Percentiles rank a stretch among this genome's conserved stretches.
phyloP scores from a whole-genome alignment of 148 eudicot species.

The Salicornia ramosissima region DNA sequence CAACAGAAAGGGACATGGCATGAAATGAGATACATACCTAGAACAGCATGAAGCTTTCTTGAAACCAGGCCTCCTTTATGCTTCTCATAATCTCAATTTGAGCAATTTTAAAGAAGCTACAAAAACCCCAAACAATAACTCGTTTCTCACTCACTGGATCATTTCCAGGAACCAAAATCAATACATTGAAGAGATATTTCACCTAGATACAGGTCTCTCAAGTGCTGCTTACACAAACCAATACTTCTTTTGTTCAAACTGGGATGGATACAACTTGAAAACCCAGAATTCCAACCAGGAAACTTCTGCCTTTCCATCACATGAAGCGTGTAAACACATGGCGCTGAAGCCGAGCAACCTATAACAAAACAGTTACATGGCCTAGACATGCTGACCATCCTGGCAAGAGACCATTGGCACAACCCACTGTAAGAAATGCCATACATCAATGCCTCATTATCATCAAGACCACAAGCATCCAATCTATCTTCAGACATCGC shows the following conservation, averaged over 20 bases:
- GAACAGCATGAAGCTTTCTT: background rate
- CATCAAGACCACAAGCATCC: slow-evolving; percentile 22
- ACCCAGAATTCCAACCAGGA: slow-evolving; percentile 94
- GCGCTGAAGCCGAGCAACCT: slow-evolving; percentile 59
- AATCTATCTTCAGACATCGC: slow-evolving; percentile 33
- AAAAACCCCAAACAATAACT: background rate
- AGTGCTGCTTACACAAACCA: slow-evolving; percentile 70
- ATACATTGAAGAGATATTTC: slow-evolving; percentile 73
- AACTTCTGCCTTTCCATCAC: slow-evolving; percentile 88
- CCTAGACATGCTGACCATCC: slow-evolving; percentile 60
- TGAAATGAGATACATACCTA: slow-evolving; percentile 7
- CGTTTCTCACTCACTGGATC: background rate
- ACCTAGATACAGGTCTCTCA: slow-evolving; percentile 73
- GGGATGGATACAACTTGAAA: slow-evolving; percentile 76
- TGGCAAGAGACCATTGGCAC: slow-evolving; percentile 63
- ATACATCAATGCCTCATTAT: slow-evolving; percentile 49
- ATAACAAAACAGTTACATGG: slow-evolving; percentile 75
- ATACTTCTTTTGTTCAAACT: slow-evolving; percentile 73
- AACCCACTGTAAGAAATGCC: slow-evolving; percentile 58
- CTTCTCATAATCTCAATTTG: background rate
- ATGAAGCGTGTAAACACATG: slow-evolving; percentile 71
- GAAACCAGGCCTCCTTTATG: slow-evolving; percentile 6
- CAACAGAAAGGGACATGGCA: slow-evolving; percentile 2
- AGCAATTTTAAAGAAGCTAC: background rate
- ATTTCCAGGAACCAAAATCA: slow-evolving; percentile 75